Base-by-base conservation (phyloP, 345 rosid species). In the Eucalyptus fibrosa region DNA sequence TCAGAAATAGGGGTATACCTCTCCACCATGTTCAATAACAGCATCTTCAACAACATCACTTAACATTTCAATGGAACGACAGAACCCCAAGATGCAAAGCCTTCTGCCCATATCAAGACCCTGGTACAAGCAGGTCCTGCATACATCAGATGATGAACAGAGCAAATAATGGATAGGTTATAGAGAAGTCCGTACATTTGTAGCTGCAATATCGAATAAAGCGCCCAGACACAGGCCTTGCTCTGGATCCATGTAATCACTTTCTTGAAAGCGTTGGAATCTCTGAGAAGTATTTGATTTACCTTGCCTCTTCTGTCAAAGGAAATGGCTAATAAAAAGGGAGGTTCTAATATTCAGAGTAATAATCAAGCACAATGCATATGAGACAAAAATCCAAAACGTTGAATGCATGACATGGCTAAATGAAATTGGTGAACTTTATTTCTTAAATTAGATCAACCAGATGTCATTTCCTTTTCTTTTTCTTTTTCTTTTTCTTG, bases 61-160 rank as follows among this genome's bases (percentile, higher is more conserved):
- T 62, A 98, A 95, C 99, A 97, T 98, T 93, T 98, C 99, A 91
- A 97, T 93, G 51, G 99, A 98, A 59, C 99, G 98, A 92, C 99
- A 97, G 91, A 96, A 98, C 32, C 99, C 99, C 91, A 92, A 94
- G 59, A 98, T 98, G 91, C 99, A 98, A n/a, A 98, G 95, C 91
- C 97, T 93, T 94, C 99, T 94, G 89, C 99, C 98, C 94, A 86
- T 93, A 91, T 98, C 98, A 88, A 96, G 97, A 89, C 99, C 99
- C 99, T 96, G 90, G n/a, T 56, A 88, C 51, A 87, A 90, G 32
- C 85, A 90, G 51, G 89, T 19, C 24, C 56, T 40, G 80, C 56
- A 85, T 17, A 32, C 67, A 87, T 88, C 85, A 90, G 85, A 53
- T 88, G 55, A 44, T 49, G 44, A n/a, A 56, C 23, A 4, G n/a